Base-by-base conservation (phyloP, 2,329 filamentous ascomycete genomes). In the Stromatinia cepivora region DNA sequence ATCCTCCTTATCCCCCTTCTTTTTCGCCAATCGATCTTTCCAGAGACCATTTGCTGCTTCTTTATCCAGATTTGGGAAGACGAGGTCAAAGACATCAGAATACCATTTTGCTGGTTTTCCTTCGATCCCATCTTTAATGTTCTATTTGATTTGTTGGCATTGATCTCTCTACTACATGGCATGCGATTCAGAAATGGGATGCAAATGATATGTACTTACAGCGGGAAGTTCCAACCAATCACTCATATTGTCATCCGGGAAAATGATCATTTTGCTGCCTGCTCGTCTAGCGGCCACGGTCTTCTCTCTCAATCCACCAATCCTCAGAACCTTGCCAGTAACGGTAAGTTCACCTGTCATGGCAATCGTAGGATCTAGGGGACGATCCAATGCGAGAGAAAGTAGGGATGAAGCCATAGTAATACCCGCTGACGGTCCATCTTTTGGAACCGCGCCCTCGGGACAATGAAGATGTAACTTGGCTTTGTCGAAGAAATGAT, bases 291-390 rank as follows among this genome's bases (percentile, higher is more conserved):
- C 96, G 42, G 95, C 95, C 52, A 99, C 94, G 9, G 95, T 97
- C 89, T 99, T 99, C 83, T 99, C 95, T 59, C 95, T 85, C 75
- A 99, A 82, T 0, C 95, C 95, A 63, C 95, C 95, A 79, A 99
- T 99, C 72, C 95, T 87, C 66, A 99, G 83, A 2, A 99, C 94
- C 82, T 99, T 99, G 67, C 95, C 95, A 1, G 95, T 99, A 66
- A 99, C 89, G 1, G 96, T 99, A 73, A 99, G 84, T 81, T 99
- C 95, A 72, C 95, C 95, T 0, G 95, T 99, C 95, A 99, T 99
- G 70, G 96, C 94, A 74, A 98, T 89, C 0, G 92, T 93, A 9
- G 94, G 92, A 77, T 93, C 86, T 63, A 99, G 85, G 22, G 90
- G 86, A 58, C 86, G 86, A 74, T 97, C 88, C 52, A 98, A 82